Conservation (phyloP, 305 asterid species). For the Fraxinus dipetala region DNA sequence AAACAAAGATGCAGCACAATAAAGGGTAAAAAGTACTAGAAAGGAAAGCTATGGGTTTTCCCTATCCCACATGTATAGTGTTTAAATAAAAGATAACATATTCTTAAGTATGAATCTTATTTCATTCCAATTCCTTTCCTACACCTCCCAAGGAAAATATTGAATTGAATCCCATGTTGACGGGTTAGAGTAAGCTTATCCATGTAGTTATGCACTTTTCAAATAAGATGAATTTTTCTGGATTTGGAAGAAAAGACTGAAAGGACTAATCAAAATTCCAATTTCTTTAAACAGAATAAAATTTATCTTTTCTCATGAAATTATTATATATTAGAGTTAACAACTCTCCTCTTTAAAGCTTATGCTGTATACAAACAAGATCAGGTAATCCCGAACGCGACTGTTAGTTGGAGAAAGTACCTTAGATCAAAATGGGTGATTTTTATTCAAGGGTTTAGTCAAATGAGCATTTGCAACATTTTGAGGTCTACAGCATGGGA, state of each 20-base stretch:
- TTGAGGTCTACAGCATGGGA: neutral
- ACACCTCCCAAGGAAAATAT: neutral
- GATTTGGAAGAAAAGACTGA: neutral
- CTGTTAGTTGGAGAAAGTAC: neutral
- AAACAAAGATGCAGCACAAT: neutral
- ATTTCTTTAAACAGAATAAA: neutral
- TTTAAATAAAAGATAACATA: no score
- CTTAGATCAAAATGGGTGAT: neutral
- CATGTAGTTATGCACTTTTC: neutral
- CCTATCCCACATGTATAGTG: neutral
- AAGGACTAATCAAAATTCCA: neutral
- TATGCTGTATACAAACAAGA: neutral
- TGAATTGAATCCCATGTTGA: neutral
- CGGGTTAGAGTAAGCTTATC: neutral
- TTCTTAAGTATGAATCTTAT: neutral
- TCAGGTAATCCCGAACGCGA: neutral
- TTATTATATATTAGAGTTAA: neutral
- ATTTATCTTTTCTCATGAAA: neutral
- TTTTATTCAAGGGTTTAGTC: neutral
- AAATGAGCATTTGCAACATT: neutral
- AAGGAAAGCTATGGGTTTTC: neutral
- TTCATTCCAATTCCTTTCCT: neutral
- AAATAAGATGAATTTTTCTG: neutral
- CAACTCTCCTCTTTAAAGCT: neutral
- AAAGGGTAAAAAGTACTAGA: neutral